Percentiles rank a stretch among this genome's conserved stretches.
Evolutionary conservation across 306 rosid species (phyloP).

Genomic region (Castanea sativa): DNA sequence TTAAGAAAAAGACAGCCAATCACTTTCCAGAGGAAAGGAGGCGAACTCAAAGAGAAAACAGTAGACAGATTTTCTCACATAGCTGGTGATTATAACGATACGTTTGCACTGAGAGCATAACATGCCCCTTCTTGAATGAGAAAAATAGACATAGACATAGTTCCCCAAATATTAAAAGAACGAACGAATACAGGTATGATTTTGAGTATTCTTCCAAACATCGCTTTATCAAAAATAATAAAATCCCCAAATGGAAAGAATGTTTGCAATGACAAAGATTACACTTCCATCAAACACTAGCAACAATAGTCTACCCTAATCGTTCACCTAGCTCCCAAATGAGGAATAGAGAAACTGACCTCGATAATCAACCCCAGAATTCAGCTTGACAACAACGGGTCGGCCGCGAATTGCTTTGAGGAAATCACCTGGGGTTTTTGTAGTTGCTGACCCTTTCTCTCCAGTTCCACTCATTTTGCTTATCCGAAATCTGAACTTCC

Average conservation of each 20-base stretch:
- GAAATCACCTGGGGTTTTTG: constrained; percentile 89
- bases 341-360: constrained; percentile 36
- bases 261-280: not conserved
- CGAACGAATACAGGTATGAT: no score
- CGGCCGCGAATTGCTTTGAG: constrained; percentile 93
- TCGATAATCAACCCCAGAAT: constrained; percentile 92
- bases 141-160: no score
- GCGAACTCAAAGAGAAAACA: not conserved
- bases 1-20: not conserved
- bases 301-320: not conserved
- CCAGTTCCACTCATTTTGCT: constrained; percentile 51
- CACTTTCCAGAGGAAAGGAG: not conserved
- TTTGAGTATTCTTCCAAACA: no score
- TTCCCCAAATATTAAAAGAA: no score
- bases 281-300: not conserved
- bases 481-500: not conserved
- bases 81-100: not conserved
- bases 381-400: constrained; percentile 89
- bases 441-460: constrained; percentile 67
- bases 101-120: not conserved
- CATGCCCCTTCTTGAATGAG: not conserved
- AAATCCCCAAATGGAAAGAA: not conserved
- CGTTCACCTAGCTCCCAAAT: not conserved
- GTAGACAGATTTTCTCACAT: not conserved
- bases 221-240: not conserved